phyloP scores from a whole-genome alignment of 768 basidiomycete species.

The Mycena kentingensis region DNA sequence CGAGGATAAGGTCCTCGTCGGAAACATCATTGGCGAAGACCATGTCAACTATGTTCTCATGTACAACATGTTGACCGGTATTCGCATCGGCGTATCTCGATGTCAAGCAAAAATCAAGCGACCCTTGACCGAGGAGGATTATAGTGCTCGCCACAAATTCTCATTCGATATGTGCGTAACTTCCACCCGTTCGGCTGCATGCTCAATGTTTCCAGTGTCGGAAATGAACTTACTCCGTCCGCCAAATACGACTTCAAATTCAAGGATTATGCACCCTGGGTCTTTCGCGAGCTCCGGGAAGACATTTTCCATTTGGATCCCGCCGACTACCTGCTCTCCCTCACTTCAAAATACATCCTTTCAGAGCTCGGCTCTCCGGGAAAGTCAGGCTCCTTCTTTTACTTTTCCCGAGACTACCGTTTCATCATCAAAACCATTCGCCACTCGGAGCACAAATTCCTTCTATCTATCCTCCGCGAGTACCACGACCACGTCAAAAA shows the following conservation, averaged over 20 bases:
- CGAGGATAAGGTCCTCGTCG: slow-evolving; percentile 73
- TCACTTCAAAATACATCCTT: slow-evolving; percentile 96
- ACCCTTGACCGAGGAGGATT: slow-evolving; percentile 83
- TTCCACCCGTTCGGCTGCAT: neutral
- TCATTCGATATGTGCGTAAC: slow-evolving; percentile 92
- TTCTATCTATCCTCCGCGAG: slow-evolving; percentile 77
- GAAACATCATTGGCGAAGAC: slow-evolving; percentile 96
- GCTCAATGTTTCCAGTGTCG: slow-evolving; percentile 55
- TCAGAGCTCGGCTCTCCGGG: slow-evolving; percentile 97
- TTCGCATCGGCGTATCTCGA: slow-evolving; percentile 92
- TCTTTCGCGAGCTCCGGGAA: slow-evolving; percentile 94
- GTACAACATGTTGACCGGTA: slow-evolving; percentile 99
- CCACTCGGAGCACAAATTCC: slow-evolving; percentile 91
- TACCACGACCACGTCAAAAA: slow-evolving; percentile 85
- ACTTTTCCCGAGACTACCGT: slow-evolving; percentile 97
- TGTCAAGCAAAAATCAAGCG: slow-evolving; percentile 95
- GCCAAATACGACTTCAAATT: slow-evolving; percentile 99
- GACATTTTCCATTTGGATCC: slow-evolving; percentile 95
- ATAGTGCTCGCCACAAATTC: slow-evolving; percentile 86
- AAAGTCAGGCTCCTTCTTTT: slow-evolving; percentile 99
- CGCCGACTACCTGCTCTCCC: slow-evolving; percentile 93
- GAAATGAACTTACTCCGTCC: slow-evolving; percentile 97
- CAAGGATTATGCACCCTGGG: slow-evolving; percentile 98
- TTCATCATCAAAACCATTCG: slow-evolving; percentile 99
- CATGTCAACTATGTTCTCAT: slow-evolving; percentile 99